Evolutionary conservation across 345 rosid genomes (phyloP), one percentile per base, ranked within the genome.

Genomic region (Geranium rotundifolium): DNA sequence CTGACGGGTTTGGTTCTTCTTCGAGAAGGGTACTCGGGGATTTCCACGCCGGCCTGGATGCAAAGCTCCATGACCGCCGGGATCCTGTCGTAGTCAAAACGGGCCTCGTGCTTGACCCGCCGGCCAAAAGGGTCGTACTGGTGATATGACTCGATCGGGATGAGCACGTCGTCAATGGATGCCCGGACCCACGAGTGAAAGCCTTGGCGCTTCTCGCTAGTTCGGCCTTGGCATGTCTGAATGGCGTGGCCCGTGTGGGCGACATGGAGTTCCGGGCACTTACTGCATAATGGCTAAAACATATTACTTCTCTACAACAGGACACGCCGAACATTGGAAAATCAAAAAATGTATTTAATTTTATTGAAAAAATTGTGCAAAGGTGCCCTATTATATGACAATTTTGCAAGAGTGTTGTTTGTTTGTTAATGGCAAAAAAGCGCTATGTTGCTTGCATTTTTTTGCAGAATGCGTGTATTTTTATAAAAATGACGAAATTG

Each of bases 101-200:
- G 84, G 2, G 84, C 79, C 71, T 81, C 96, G 0, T 89, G 96
- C 71, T 70, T 82, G 69, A 89, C 71, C 2, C 91, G 88, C 60
- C 71, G 65, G 58, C 96, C 96, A 60, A 91, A 91, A 66, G 96
- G 96, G 62, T 91, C 96, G 79, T 68, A 85, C 61, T 85, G 79
- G 76, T 87, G 98, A 65, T 91, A 91, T 2, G 95, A 84, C 65
- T 91, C 98, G n/a, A 91, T 80, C 19, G 96, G 90, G 59, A 89
- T 18, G 30, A 89, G 85, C 61, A 89, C 46, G 54, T 91, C 95
- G 67, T 76, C 79, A 63, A 89, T 71, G 46, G 90, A 83, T 37
- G 89, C 95, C 68, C 68, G 87, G 62, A 84, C 82, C 98, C 92
- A 89, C 49, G 79, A 73, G 68, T 89, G 96, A 46, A 73, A 73